phyloP scores from a whole-genome alignment of 352 stramenopile species.

The Globisporangium cederbergense region DNA sequence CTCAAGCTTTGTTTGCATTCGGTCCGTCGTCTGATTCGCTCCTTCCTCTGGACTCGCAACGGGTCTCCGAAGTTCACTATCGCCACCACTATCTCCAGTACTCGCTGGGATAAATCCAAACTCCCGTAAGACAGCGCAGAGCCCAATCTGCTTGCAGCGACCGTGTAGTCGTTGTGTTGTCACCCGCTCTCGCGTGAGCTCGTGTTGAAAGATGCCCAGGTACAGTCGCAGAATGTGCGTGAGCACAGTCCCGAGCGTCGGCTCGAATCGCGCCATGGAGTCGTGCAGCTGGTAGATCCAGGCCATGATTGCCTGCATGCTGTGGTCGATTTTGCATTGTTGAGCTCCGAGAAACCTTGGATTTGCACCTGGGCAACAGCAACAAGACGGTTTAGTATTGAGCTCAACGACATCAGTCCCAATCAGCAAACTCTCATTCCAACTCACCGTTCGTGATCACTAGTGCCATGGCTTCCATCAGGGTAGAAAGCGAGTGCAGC shows the following conservation, averaged over 20 bases:
- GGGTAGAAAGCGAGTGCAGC: conserved; percentile 12
- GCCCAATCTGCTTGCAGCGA: conserved; percentile 8
- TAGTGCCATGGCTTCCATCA: conserved; percentile 22
- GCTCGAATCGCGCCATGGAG: conserved; percentile 4
- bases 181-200: background rate
- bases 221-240: conserved; percentile 7
- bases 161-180: background rate
- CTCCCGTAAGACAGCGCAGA: conserved; percentile 10
- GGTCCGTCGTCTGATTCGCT: background rate
- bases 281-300: conserved; percentile 11
- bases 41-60: background rate
- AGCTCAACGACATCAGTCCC: too few species aligned
- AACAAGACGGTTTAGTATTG: background rate
- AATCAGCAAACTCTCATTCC: background rate
- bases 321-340: background rate
- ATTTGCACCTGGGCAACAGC: background rate
- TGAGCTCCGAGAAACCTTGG: background rate
- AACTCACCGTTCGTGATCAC: conserved; percentile 23
- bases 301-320: conserved; percentile 4
- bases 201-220: conserved; percentile 7
- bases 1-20: background rate
- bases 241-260: conserved; percentile 5
- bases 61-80: background rate
- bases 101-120: background rate
- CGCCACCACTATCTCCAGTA: background rate